These are phyloP conservation scores for Aspergillus nomiae DNA, from an alignment of 2,329 filamentous ascomycete species.

Conservation along the genomic window DNA sequence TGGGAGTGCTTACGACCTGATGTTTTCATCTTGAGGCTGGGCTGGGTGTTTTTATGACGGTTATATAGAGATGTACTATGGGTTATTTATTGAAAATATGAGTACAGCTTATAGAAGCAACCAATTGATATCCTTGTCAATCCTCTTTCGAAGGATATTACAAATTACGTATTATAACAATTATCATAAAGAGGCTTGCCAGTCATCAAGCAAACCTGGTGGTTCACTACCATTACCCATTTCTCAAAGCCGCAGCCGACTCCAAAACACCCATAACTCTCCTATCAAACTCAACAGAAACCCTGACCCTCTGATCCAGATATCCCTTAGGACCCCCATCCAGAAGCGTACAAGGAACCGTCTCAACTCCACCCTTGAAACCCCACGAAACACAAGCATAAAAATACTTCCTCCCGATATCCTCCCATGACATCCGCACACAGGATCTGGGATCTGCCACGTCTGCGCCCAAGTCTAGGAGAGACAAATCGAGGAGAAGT, in stretches of 20 bases:
- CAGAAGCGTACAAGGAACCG: constrained; percentile 7
- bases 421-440: constrained; percentile 30
- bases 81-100: background rate
- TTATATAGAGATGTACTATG: background rate
- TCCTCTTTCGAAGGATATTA: background rate
- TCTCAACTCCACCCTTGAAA: background rate
- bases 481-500: constrained; percentile 34
- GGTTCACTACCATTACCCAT: background rate
- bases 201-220: background rate
- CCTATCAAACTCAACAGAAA: constrained; percentile 32
- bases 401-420: constrained; percentile 30
- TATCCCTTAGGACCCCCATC: background rate
- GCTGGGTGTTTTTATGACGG: background rate
- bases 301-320: background rate
- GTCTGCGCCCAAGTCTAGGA: constrained; percentile 20
- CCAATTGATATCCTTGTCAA: background rate
- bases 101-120: background rate
- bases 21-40: background rate
- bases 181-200: background rate
- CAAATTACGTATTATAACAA: background rate
- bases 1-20: background rate
- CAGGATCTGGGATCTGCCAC: constrained; percentile 25
- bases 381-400: constrained; percentile 38
- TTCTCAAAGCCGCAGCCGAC: constrained; percentile 9
- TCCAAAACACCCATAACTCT: constrained; percentile 22